phyloP scores from a whole-genome alignment of 371 early-diverging fungal species.

The Mucor irregularis region DNA sequence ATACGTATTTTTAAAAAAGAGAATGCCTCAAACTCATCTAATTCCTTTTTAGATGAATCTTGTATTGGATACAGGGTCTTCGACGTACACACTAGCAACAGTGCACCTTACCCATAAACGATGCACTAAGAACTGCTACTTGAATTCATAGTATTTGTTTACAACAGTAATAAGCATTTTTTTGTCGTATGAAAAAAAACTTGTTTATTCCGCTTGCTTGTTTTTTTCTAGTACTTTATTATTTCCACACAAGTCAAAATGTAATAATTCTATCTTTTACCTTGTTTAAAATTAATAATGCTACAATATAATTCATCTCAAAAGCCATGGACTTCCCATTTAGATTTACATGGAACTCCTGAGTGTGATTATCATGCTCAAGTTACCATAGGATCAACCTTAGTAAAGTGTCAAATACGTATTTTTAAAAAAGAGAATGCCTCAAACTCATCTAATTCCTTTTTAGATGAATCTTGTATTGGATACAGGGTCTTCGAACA shows the following conservation, averaged over 20 bases:
- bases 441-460: not conserved
- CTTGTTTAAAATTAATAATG: no score
- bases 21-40: not conserved
- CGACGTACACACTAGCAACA: no score
- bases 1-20: not conserved
- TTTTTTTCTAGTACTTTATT: no score
- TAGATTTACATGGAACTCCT: conserved; percentile 8
- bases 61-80: conserved; percentile 10
- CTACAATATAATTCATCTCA: no score
- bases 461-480: conserved; percentile 10
- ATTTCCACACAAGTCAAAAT: no score
- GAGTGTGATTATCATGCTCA: conserved; percentile 15
- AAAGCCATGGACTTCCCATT: conserved; percentile 9
- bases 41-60: conserved; percentile 7
- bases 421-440: not conserved
- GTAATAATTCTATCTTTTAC: no score
- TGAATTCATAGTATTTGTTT: no score
- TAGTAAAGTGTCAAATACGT: not conserved
- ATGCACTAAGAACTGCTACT: no score
- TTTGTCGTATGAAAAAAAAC: no score
- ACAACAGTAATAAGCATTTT: no score
- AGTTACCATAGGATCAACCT: conserved; percentile 5
- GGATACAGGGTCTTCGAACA: conserved; percentile 12
- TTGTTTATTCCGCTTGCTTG: no score
- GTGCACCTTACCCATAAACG: no score